Conservation (phyloP, 129 eudicot species). For the Cynara cardunculus region DNA sequence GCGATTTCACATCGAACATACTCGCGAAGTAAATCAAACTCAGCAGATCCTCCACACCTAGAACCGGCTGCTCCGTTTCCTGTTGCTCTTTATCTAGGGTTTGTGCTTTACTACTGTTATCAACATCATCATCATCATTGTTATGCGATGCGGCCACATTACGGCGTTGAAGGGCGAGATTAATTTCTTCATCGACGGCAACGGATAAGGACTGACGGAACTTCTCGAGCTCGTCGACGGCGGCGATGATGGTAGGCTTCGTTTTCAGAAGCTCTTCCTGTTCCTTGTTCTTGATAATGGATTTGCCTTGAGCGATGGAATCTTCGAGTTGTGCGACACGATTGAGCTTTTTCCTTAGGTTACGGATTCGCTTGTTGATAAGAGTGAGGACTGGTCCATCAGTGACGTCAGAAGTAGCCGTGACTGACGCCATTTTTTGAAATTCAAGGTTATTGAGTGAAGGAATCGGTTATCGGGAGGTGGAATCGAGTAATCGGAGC, state of each 20-base stretch:
- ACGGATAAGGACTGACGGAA: slow-evolving; percentile 50
- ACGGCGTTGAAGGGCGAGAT: slow-evolving; percentile 13
- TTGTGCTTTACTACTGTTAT: background rate
- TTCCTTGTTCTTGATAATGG: slow-evolving; percentile 67
- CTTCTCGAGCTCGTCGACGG: slow-evolving; percentile 88
- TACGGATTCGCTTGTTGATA: slow-evolving; percentile 86
- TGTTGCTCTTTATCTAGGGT: slow-evolving; percentile 10
- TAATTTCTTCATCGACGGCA: slow-evolving; percentile 61
- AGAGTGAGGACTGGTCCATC: slow-evolving; percentile 85
- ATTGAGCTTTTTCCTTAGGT: slow-evolving; percentile 70
- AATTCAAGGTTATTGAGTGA: background rate
- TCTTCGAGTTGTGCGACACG: slow-evolving; percentile 83
- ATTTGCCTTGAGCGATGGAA: slow-evolving; percentile 51
- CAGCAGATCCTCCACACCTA: slow-evolving; percentile 46
- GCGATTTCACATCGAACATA: slow-evolving; percentile 67
- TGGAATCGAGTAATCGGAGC: background rate
- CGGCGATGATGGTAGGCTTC: slow-evolving; percentile 50
- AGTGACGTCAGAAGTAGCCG: slow-evolving; percentile 38
- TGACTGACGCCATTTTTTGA: slow-evolving; percentile 33
- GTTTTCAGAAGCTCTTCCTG: slow-evolving; percentile 64
- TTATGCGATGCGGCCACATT: background rate
- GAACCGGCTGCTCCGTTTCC: background rate
- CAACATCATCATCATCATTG: slow-evolving; percentile 2
- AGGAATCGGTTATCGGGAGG: background rate
- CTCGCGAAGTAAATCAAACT: slow-evolving; percentile 73